Conservation (phyloP, 495 filamentous ascomycete genomes). For the Clavariopsis aquatica region DNA sequence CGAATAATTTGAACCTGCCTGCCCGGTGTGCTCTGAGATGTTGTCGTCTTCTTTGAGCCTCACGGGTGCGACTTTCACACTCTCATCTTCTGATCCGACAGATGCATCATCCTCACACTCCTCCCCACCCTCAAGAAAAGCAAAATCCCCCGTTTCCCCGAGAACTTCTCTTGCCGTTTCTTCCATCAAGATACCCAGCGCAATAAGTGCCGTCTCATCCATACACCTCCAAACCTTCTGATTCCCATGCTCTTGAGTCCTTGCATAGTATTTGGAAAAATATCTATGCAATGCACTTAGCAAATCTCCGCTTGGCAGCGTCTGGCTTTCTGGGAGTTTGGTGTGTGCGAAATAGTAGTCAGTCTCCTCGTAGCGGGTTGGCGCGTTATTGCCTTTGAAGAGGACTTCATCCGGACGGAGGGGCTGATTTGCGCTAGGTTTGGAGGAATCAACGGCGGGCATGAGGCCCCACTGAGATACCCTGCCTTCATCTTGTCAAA, state of each 20-base stretch:
- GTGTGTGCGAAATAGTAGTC: conserved; percentile 69
- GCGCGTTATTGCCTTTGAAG: conserved; percentile 63
- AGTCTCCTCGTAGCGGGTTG: conserved; percentile 64
- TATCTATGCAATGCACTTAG: conserved; percentile 77
- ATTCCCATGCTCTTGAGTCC: neutral
- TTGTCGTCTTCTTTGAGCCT: neutral
- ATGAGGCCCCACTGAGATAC: conserved; percentile 30
- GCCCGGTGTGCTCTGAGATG: neutral
- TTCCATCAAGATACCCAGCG: conserved; percentile 79
- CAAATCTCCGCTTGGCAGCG: conserved; percentile 70
- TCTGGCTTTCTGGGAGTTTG: conserved; percentile 52
- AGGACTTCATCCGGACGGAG: conserved; percentile 75
- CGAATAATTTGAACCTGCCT: neutral
- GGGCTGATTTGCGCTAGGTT: conserved; percentile 46
- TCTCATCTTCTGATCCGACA: conserved; percentile 3
- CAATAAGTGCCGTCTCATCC: conserved; percentile 83
- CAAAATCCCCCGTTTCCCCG: conserved; percentile 72
- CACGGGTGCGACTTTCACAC: neutral
- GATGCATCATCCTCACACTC: conserved; percentile 5
- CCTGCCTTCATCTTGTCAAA: conserved; percentile 17
- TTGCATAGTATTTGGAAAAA: conserved; percentile 67
- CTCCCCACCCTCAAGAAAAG: conserved; percentile 61
- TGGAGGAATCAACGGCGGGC: neutral
- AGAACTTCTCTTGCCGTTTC: conserved; percentile 66
- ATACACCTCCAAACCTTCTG: conserved; percentile 62